Conservation (phyloP, 2,329 filamentous ascomycete species). For the Paraconiothyrium brasiliense region DNA sequence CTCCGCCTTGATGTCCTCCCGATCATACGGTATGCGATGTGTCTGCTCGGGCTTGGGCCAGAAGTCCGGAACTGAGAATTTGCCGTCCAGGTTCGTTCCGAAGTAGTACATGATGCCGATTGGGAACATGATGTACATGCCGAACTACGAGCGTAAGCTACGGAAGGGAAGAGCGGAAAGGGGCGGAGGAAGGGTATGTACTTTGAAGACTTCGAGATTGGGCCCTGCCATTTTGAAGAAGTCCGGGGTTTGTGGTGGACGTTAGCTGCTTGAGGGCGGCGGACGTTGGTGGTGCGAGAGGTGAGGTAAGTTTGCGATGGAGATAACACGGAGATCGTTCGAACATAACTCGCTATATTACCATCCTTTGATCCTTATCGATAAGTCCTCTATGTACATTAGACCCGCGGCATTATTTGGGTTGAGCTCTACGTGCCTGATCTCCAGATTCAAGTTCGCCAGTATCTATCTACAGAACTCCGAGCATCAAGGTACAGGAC, state of each 20-base stretch:
- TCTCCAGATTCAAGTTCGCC: neutral
- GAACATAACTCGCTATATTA: constrained; percentile 12
- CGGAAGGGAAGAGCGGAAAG: constrained; percentile 11
- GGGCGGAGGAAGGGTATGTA: constrained; percentile 49
- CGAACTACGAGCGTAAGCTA: constrained; percentile 75
- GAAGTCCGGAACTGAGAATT: constrained; percentile 86
- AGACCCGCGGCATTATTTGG: neutral
- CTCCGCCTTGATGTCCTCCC: constrained; percentile 85
- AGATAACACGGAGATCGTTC: constrained; percentile 34
- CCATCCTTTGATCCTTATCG: neutral
- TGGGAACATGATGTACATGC: constrained; percentile 98
- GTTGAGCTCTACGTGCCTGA: neutral
- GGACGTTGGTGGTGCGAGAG: constrained; percentile 4
- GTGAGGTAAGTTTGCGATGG: constrained; percentile 24
- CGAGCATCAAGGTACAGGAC: neutral
- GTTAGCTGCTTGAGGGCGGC: neutral
- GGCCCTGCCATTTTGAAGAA: constrained; percentile 73
- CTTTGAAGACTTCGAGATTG: constrained; percentile 96
- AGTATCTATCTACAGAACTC: neutral
- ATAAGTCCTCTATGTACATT: neutral
- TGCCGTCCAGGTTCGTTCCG: constrained; percentile 92
- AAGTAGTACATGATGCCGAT: constrained; percentile 99
- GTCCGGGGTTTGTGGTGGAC: constrained; percentile 22
- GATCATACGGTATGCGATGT: constrained; percentile 78
- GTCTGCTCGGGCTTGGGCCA: constrained; percentile 87